Percentiles rank a stretch among this genome's conserved stretches.
Evolutionary conservation across 257 asterid genomes (phyloP).

Genomic region (Perilla frutescens): DNA sequence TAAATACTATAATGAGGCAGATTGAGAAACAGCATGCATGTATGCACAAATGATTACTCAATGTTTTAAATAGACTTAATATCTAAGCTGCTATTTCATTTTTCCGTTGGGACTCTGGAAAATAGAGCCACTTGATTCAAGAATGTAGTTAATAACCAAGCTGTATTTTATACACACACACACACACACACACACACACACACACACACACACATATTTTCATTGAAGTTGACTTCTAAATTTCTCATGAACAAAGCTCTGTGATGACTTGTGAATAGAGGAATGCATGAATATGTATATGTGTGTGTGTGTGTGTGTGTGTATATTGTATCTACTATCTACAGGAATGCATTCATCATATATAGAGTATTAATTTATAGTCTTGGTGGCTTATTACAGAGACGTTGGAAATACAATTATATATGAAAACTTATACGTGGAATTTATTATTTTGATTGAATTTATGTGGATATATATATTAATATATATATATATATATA

Average conservation of each 20-base stretch:
- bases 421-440: background rate
- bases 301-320: too few relatives aligned
- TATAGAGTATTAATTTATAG: background rate
- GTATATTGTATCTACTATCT: background rate
- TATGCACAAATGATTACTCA: background rate
- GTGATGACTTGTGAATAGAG: too few relatives aligned
- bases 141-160: background rate
- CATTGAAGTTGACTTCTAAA: too few relatives aligned
- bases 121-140: too few relatives aligned
- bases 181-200: rapidly evolving
- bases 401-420: constrained; percentile 10
- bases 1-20: background rate
- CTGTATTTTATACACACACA: background rate
- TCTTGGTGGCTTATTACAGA: background rate
- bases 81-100: background rate
- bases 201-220: background rate
- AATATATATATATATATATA: too few relatives aligned
- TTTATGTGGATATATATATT: too few relatives aligned
- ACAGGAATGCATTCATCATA: background rate
- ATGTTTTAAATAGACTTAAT: background rate
- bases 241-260: too few relatives aligned
- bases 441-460: background rate
- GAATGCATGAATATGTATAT: too few relatives aligned
- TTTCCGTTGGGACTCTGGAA: background rate
- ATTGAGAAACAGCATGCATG: background rate